phyloP scores from a whole-genome alignment of 2,329 filamentous ascomycete species.

The Polytolypa hystricis region DNA sequence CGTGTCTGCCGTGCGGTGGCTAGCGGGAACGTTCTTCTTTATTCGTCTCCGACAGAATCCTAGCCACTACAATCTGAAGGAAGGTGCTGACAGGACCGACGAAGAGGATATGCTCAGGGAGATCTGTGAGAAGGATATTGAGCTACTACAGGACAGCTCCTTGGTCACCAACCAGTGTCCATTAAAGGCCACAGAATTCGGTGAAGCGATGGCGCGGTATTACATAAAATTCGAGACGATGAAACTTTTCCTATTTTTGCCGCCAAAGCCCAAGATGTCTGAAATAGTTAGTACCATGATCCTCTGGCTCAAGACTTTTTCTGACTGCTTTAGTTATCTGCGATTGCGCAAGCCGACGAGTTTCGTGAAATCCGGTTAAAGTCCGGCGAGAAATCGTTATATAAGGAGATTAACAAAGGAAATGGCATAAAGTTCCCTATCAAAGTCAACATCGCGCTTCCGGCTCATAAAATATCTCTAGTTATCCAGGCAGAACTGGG shows the following conservation, averaged over 20 bases:
- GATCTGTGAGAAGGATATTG: conserved; percentile 60
- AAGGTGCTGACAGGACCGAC: conserved; percentile 37
- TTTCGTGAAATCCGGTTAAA: conserved; percentile 64
- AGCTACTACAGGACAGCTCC: conserved; percentile 48
- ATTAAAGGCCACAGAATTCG: conserved; percentile 59
- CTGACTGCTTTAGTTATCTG: conserved; percentile 40
- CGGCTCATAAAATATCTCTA: conserved; percentile 65
- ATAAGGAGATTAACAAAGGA: conserved; percentile 61
- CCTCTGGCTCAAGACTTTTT: not conserved
- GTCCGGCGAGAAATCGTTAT: conserved; percentile 54
- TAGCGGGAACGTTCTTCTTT: conserved; percentile 65
- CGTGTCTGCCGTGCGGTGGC: conserved; percentile 59
- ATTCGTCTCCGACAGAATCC: conserved; percentile 64
- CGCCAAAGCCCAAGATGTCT: conserved; percentile 49
- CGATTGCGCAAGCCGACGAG: conserved; percentile 57
- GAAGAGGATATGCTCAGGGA: conserved; percentile 56
- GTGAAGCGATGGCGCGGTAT: conserved; percentile 71
- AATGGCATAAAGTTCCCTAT: conserved; percentile 59
- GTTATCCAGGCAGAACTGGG: conserved; percentile 68
- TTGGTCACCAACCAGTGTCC: conserved; percentile 42
- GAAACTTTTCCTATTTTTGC: conserved; percentile 55
- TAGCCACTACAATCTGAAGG: conserved; percentile 55
- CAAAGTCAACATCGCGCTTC: conserved; percentile 52
- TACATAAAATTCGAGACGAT: conserved; percentile 73
- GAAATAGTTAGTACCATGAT: conserved; percentile 49